Conservation (phyloP, 2,329 filamentous ascomycete species). For the Lecanicillium sp. region DNA sequence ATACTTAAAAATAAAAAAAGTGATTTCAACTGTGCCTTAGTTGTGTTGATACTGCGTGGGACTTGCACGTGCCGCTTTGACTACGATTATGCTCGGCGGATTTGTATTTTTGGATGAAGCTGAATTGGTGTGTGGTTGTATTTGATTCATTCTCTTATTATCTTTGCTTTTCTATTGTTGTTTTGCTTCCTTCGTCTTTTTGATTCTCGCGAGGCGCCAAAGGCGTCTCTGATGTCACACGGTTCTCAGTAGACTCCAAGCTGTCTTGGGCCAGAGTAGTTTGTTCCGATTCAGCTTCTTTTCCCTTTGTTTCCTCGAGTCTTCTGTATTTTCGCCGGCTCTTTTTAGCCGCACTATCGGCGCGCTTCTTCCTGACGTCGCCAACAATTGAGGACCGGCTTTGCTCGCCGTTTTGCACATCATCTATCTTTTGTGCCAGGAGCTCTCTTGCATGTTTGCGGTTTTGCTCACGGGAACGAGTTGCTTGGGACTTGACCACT, state of each 20-base stretch:
- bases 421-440: conserved; percentile 67
- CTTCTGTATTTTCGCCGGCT: conserved; percentile 67
- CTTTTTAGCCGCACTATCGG: conserved; percentile 75
- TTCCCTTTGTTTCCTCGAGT: conserved; percentile 41
- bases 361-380: conserved; percentile 55
- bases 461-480: conserved; percentile 79
- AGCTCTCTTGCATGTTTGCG: conserved; percentile 73
- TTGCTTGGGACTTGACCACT: conserved; percentile 90
- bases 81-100: too few relatives aligned
- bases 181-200: too few relatives aligned
- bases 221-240: too few relatives aligned
- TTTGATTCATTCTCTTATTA: too few relatives aligned
- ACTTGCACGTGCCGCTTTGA: too few relatives aligned
- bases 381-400: conserved; percentile 59
- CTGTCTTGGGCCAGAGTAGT: background rate
- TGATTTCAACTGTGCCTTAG: conserved; percentile 14
- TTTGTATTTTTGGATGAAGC: too few relatives aligned
- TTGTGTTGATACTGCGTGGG: too few relatives aligned
- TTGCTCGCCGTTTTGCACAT: conserved; percentile 60
- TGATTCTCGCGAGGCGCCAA: too few relatives aligned
- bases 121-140: too few relatives aligned
- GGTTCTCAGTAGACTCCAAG: too few relatives aligned
- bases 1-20: conserved; percentile 13
- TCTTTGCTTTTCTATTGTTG: too few relatives aligned
- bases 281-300: conserved; percentile 3